These are phyloP conservation scores for Suillus placidus DNA, from an alignment of 768 basidiomycete species.

Conservation along the genomic window DNA sequence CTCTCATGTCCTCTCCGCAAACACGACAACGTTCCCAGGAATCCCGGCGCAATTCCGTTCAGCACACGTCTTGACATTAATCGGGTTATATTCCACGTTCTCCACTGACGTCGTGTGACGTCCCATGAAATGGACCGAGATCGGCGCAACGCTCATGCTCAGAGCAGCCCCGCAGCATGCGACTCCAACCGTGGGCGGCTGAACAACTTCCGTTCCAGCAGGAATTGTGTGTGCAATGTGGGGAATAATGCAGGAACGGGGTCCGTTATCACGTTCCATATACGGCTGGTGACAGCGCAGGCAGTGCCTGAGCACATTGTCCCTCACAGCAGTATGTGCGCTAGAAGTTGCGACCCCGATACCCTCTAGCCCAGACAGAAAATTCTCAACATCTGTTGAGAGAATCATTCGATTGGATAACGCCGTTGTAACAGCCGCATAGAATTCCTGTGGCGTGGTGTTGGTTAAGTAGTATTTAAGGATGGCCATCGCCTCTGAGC, in stretches of 20 bases:
- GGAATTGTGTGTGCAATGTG: background rate
- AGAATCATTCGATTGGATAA: conserved; percentile 6
- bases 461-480: conserved; percentile 23
- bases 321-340: conserved; percentile 12
- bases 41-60: background rate
- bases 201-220: background rate
- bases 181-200: background rate
- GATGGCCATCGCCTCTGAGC: conserved; percentile 17
- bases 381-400: conserved; percentile 16
- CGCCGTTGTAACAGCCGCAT: conserved; percentile 12
- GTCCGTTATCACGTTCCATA: conserved; percentile 26
- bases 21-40: background rate
- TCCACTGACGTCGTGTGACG: conserved; percentile 4
- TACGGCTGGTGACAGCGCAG: conserved; percentile 24
- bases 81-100: conserved; percentile 9
- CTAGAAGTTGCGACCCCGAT: conserved; percentile 15
- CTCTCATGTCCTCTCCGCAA: background rate
- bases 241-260: conserved; percentile 16
- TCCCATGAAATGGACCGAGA: background rate
- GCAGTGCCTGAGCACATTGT: conserved; percentile 23
- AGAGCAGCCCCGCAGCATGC: background rate
- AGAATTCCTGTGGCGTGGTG: conserved; percentile 19
- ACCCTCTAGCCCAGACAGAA: conserved; percentile 18
- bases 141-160: background rate
- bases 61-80: conserved; percentile 2